Evolutionary conservation across 257 asterid genomes (phyloP).

Genomic region (Solanum virginianum): DNA sequence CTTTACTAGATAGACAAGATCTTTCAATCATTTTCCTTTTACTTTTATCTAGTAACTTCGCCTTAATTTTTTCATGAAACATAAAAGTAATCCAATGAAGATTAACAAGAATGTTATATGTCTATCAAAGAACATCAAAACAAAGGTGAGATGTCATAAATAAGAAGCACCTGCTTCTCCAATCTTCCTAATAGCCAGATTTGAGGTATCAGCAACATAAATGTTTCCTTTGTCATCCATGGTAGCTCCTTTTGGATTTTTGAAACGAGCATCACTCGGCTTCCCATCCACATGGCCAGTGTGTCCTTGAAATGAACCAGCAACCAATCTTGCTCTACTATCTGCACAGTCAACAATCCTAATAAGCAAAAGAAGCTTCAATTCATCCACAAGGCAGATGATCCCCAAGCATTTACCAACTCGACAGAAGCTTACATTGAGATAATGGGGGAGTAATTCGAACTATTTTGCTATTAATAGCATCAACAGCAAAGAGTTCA

Average conservation of each 20-base stretch:
- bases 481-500: constrained; percentile 91
- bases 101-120: neutral
- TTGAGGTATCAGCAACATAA: constrained; percentile 81
- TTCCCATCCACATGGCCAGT: constrained; percentile 96
- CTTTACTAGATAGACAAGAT: neutral
- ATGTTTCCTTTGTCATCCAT: constrained; percentile 96
- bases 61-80: neutral
- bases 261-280: constrained; percentile 89
- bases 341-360: constrained; percentile 26
- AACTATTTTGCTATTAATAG: constrained; percentile 73
- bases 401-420: neutral
- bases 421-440: constrained; percentile 47
- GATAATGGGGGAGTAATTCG: constrained; percentile 85
- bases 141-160: neutral
- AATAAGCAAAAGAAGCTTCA: neutral
- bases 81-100: neutral
- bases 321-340: constrained; percentile 90
- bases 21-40: neutral
- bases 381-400: too few species aligned
- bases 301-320: constrained; percentile 94
- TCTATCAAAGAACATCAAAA: neutral
- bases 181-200: constrained; percentile 93
- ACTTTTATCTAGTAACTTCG: neutral
- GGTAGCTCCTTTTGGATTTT: constrained; percentile 80
- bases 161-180: constrained; percentile 68